Base-by-base conservation (phyloP, 192 early-diverging fungal species). In the Backusella tuberculispora region DNA sequence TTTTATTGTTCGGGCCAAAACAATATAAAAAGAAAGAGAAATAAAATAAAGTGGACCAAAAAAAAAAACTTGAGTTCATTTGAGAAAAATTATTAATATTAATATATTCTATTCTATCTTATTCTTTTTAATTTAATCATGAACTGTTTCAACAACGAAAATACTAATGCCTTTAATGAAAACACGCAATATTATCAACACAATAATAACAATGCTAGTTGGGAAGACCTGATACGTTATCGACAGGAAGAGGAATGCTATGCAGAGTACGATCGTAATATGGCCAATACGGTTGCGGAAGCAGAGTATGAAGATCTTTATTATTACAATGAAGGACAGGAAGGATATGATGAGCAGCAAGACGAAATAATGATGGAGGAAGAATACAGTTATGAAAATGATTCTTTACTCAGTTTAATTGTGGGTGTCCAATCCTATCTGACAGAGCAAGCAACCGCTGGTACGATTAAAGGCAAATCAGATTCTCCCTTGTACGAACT, bases 351-450 rank as follows among this genome's bases (percentile, higher is more conserved):
- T 24, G 29, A 26, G 45, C 45, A 29, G 14, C 21, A 78, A 26
- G 42, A 45, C 42, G 66, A 71, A 5, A 41, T 63, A 34, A 53
- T 73, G 66, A 45, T 56, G 14, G 73, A 75, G 8, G 69, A 74
- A 24, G 38, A 71, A 26, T 63, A 76, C 29, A 60, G 66, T 68
- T 64, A 74, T 34, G 34, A 44, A 21, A 64, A 80, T 45, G 71
- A 79, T 38, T 48, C 74, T 40, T 71, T 80, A 41, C 72, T 80
- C 13, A 67, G 56, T 19, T 42, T 80, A 13, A 60, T 80, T 6
- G 53, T 80, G n/a, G 79, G 75, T 46, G 79, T 80, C 7, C 79
- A 80, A 44, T 60, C 63, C 7, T 80, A 80, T 76, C 65, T 80
- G 19, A 24, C 71, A 44, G 43, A 46, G 40, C 38, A 56, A 34